Evolutionary conservation across 768 basidiomycete species (phyloP), one percentile per base, ranked within the genome.

Genomic region (Pleurotus platypus): DNA sequence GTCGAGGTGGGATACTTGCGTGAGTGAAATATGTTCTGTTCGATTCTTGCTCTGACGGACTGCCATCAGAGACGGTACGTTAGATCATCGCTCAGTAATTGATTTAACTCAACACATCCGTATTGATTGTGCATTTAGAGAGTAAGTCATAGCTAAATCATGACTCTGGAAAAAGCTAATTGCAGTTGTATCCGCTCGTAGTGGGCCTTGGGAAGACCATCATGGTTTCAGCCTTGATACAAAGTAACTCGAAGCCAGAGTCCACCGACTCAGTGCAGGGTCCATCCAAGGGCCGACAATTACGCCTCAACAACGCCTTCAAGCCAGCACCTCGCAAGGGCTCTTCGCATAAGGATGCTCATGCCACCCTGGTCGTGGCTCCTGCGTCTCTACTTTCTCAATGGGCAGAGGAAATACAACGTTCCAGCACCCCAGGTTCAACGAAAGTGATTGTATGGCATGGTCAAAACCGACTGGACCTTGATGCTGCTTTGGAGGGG

Each of bases 151-250:
- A 56, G 16, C 18, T 43, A 11, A 35, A 11, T 8, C 11, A 35
- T 35, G 30, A 35, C 30, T 35, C 30, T 11, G 30, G 11, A 35
- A 35, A 35, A 35, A 11, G 30, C 30, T 35, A 35, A 35, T 35
- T 35, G 30, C 30, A 35, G 7, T 35, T 35, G 30, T 35, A 35
- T 35, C 30, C 11, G 11, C 30, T 11, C 45, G 24, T 49, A 92
- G 91, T 94, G 92, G 92, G 92, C n/a, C 89, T 95, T 84, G 93
- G 93, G 5, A 95, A 95, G 73, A 93, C 92, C 0, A 94, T 94
- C 61, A 94, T 94, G 91, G 70, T 97, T 35, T 91, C 94, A 1
- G 86, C 92, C 8, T 81, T 97, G 51, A 89, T 97, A 22, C 94
- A 95, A 60, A 86, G 84, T 9, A 92, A 88, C 61, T 81, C 78